phyloP scores from a whole-genome alignment of 2,329 filamentous ascomycete species.

The Colletotrichum sojae region DNA sequence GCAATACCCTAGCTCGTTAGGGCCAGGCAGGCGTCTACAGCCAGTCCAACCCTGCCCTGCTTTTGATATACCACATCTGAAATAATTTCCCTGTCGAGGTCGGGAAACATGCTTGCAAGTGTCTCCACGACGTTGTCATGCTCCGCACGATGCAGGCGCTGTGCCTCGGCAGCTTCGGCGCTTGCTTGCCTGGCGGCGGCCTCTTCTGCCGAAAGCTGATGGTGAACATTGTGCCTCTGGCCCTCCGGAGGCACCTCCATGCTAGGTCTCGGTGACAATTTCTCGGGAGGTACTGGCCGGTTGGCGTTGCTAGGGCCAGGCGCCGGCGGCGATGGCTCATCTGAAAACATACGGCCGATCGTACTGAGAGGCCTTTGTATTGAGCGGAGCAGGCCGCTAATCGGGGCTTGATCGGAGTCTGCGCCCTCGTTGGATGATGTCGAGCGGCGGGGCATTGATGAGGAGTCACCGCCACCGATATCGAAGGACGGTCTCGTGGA shows the following conservation, averaged over 20 bases:
- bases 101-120: constrained; percentile 95
- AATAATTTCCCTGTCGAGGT: constrained; percentile 93
- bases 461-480: constrained; percentile 44
- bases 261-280: constrained; percentile 50
- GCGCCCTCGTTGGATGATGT: constrained; percentile 66
- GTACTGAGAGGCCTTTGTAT: constrained; percentile 93
- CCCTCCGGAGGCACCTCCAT: constrained; percentile 44
- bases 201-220: constrained; percentile 80
- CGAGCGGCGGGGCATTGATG: constrained; percentile 64
- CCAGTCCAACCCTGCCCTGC: constrained; percentile 88
- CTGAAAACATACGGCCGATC: constrained; percentile 95
- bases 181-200: constrained; percentile 92
- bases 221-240: constrained; percentile 45
- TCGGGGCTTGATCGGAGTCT: constrained; percentile 79
- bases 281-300: constrained; percentile 55
- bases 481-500: constrained; percentile 50
- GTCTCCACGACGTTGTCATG: constrained; percentile 95
- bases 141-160: constrained; percentile 85
- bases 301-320: constrained; percentile 49
- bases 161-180: constrained; percentile 89
- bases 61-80: constrained; percentile 97
- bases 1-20: constrained; percentile 61
- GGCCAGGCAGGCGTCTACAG: constrained; percentile 88
- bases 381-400: constrained; percentile 86
- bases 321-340: constrained; percentile 60